Conservation (phyloP, 148 eudicot genomes). For the Rhododendron molle region DNA sequence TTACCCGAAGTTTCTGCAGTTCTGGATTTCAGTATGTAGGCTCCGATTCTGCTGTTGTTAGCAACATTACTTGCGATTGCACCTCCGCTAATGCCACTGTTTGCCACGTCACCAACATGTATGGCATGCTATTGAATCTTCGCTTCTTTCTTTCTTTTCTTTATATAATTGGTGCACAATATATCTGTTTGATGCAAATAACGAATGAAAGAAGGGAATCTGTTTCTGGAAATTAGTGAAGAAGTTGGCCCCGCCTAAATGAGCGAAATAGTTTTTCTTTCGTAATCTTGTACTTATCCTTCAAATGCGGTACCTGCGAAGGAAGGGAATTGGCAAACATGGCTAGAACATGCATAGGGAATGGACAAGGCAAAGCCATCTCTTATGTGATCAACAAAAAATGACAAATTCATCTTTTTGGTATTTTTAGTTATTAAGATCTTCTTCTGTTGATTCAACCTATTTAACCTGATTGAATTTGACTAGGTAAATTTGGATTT, state of each 20-base stretch:
- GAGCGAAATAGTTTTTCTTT: background rate
- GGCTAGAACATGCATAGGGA: background rate
- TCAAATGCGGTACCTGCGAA: background rate
- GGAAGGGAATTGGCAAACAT: background rate
- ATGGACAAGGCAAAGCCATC: background rate
- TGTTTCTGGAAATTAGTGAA: background rate
- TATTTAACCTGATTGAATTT: background rate
- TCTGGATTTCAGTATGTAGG: slow-evolving; percentile 19
- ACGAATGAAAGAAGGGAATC: background rate
- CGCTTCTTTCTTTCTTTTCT: background rate
- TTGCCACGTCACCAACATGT: slow-evolving; percentile 79
- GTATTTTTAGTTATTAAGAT: background rate
- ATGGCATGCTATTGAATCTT: slow-evolving; percentile 13
- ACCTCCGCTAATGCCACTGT: slow-evolving; percentile 29
- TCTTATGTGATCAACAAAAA: background rate
- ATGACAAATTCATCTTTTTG: background rate
- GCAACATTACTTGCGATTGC: slow-evolving; percentile 64
- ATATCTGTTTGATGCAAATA: background rate
- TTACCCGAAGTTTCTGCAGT: slow-evolving; percentile 42
- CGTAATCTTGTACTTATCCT: background rate
- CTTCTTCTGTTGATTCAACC: background rate
- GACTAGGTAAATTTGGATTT: background rate
- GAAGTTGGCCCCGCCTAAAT: background rate
- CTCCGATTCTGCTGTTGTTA: slow-evolving; percentile 2
- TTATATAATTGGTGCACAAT: too few species aligned